These are phyloP conservation scores for Pythium phragmitis DNA, from an alignment of 352 stramenopile species.

Conservation along the genomic window DNA sequence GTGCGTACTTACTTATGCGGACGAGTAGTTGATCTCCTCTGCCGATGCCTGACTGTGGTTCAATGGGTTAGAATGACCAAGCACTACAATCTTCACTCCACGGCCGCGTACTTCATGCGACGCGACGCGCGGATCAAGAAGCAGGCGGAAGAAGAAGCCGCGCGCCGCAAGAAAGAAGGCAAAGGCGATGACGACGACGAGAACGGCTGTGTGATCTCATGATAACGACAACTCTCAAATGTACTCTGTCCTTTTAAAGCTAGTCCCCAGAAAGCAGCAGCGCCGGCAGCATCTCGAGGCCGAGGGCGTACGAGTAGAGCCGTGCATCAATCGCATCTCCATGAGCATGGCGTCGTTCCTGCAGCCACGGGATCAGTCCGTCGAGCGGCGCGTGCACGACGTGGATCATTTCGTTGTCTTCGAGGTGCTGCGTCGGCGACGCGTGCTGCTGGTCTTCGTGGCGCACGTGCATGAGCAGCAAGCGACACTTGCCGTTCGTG, in stretches of 20 bases:
- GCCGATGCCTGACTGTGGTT: not conserved
- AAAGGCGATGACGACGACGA: constrained; percentile 22
- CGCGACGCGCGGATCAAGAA: constrained; percentile 63
- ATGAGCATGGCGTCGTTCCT: constrained; percentile 34
- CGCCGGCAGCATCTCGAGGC: constrained; percentile 38
- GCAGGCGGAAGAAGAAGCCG: constrained; percentile 43
- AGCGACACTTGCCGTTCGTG: constrained; percentile 67
- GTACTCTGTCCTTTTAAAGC: not conserved
- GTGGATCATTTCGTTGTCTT: constrained; percentile 72
- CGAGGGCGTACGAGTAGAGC: constrained; percentile 60
- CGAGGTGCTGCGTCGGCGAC: constrained; percentile 43
- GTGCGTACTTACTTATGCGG: constrained; percentile 17
- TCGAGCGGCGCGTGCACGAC: constrained; percentile 60
- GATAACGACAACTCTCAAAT: not conserved
- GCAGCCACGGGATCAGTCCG: constrained; percentile 63
- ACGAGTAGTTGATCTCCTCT: not conserved
- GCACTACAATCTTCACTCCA: constrained; percentile 70
- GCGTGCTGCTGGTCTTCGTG: constrained; percentile 34
- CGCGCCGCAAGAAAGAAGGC: constrained; percentile 29
- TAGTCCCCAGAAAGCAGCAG: not conserved
- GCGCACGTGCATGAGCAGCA: constrained; percentile 60
- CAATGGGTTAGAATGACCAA: constrained; percentile 38
- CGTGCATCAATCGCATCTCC: constrained; percentile 54
- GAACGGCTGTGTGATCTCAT: constrained; percentile 34
- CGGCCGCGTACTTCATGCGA: constrained; percentile 71